Conservation (phyloP, 2,329 filamentous ascomycete species). For the Chrysoporthe puriensis region DNA sequence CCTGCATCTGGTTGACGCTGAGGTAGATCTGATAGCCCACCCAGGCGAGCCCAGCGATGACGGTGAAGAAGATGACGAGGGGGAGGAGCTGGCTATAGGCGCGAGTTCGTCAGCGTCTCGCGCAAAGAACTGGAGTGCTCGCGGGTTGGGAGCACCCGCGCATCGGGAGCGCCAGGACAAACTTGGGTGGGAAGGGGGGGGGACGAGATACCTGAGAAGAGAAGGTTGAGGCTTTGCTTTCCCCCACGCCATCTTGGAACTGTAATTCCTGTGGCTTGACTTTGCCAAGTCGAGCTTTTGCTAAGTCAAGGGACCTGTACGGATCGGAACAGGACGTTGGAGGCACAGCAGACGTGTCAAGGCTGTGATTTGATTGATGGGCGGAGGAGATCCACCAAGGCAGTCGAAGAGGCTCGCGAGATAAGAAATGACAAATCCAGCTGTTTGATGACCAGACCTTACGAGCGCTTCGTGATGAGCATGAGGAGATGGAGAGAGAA, state of each 20-base stretch:
- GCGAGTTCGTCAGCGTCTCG: conserved; percentile 7
- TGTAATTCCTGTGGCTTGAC: not conserved
- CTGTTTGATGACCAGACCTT: not conserved
- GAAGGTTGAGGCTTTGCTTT: conserved; percentile 23
- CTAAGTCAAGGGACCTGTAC: not conserved
- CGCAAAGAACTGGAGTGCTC: not conserved
- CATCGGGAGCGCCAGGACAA: not conserved
- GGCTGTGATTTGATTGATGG: not conserved
- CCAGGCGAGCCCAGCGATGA: conserved; percentile 63
- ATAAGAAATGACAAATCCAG: not conserved
- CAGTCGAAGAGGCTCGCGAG: not conserved
- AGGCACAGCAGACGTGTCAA: conserved; percentile 3
- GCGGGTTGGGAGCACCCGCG: not conserved
- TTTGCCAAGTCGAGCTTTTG: not conserved
- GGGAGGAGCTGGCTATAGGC: conserved; percentile 62
- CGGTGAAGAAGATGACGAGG: conserved; percentile 64
- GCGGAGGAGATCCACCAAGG: conserved; percentile 6
- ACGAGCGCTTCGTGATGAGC: not conserved
- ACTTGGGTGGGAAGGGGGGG: not conserved
- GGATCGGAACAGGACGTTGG: not conserved
- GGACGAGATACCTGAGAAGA: conserved; percentile 17
- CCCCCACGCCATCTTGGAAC: conserved; percentile 26
- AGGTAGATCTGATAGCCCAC: conserved; percentile 75
- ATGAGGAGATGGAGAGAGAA: not conserved
- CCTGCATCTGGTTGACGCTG: conserved; percentile 66